Evolutionary conservation across 768 basidiomycete genomes (phyloP).

Genomic region (Termitomyces sp.): DNA sequence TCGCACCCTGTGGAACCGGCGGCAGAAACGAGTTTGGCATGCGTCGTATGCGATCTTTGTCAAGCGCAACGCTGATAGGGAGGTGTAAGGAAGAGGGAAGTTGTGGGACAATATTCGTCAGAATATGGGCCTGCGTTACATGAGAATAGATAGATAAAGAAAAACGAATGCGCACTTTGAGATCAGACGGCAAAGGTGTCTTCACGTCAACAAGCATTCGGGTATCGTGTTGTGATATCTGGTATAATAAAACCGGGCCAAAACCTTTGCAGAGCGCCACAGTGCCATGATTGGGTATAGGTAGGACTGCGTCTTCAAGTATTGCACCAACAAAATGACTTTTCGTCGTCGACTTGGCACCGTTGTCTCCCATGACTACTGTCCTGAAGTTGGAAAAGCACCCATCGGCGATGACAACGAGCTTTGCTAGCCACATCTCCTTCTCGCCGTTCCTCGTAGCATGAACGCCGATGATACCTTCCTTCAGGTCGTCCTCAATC

Average conservation of each 20-base stretch:
- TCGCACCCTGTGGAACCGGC: conserved; percentile 64
- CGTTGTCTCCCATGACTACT: conserved; percentile 53
- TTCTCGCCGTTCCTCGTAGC: conserved; percentile 50
- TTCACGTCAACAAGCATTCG: conserved; percentile 93
- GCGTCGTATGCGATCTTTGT: conserved; percentile 75
- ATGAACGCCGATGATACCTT: conserved; percentile 63
- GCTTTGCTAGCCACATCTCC: conserved; percentile 62
- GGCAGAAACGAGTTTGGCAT: conserved; percentile 98
- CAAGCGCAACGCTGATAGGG: conserved; percentile 65
- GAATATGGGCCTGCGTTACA: conserved; percentile 56
- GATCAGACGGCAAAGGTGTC: conserved; percentile 74
- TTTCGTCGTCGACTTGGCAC: conserved; percentile 51
- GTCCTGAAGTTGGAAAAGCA: conserved; percentile 92
- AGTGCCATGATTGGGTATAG: conserved; percentile 77
- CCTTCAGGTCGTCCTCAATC: conserved; percentile 49
- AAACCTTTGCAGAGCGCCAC: conserved; percentile 76
- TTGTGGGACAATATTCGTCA: conserved; percentile 70
- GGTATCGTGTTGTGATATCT: conserved; percentile 85
- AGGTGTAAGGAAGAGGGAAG: conserved; percentile 72
- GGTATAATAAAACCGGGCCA: conserved; percentile 92
- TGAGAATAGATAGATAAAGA: neutral
- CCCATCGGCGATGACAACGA: conserved; percentile 91
- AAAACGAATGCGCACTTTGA: conserved; percentile 51
- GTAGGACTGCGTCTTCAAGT: conserved; percentile 71
- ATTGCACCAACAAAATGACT: conserved; percentile 86